These are phyloP conservation scores for Termitomyces sp. DNA, from an alignment of 768 basidiomycete species.

Conservation along the genomic window DNA sequence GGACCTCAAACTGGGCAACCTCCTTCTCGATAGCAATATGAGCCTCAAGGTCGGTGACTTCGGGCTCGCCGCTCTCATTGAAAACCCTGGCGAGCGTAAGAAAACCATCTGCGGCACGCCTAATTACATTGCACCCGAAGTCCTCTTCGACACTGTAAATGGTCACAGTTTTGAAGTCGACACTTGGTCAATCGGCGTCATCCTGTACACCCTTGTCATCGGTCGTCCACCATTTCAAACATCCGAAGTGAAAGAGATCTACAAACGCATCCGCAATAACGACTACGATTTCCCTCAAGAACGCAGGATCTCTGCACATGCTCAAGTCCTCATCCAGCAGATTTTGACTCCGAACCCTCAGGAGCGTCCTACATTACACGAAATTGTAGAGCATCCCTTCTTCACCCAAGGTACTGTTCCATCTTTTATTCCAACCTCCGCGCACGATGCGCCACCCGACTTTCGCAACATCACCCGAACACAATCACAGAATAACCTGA, in stretches of 20 bases:
- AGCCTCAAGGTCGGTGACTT: constrained; percentile 97
- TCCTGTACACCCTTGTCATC: constrained; percentile 89
- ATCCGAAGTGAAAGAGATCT: constrained; percentile 95
- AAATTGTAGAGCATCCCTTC: constrained; percentile 82
- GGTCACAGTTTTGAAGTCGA: constrained; percentile 99
- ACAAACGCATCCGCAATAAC: constrained; percentile 92
- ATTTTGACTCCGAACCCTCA: constrained; percentile 86
- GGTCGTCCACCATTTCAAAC: constrained; percentile 99
- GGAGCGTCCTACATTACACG: constrained; percentile 74
- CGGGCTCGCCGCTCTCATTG: constrained; percentile 93
- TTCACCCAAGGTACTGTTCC: constrained; percentile 82
- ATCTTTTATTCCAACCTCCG: constrained; percentile 70
- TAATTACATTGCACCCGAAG: constrained; percentile 98
- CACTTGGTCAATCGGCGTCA: constrained; percentile 96
- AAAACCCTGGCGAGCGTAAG: constrained; percentile 94
- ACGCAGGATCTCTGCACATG: constrained; percentile 62
- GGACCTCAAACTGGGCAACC: constrained; percentile 93
- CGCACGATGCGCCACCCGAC: constrained; percentile 70
- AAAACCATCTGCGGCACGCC: constrained; percentile 99
- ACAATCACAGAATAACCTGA: constrained; percentile 65
- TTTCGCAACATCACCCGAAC: constrained; percentile 61
- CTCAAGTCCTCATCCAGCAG: constrained; percentile 69
- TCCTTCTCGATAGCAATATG: constrained; percentile 89
- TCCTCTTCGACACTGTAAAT: constrained; percentile 90
- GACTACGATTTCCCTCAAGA: constrained; percentile 89